Percentiles rank a stretch among this genome's conserved stretches.
phyloP scores from a whole-genome alignment of 2,329 filamentous ascomycete genomes.

The Xylaria sp. region DNA sequence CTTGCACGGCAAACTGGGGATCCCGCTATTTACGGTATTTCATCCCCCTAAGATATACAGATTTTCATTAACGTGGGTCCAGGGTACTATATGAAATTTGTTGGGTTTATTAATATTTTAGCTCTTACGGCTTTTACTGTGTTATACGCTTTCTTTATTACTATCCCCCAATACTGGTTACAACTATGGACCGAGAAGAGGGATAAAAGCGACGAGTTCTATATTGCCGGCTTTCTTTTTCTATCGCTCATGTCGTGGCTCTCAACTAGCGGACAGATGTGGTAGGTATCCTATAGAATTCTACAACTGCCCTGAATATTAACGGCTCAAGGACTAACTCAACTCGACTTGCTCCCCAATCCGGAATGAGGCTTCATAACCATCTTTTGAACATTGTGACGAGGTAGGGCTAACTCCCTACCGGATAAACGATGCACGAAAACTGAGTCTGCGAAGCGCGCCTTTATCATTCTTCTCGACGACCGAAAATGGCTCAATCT shows the following conservation, averaged over 20 bases:
- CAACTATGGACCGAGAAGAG: constrained; percentile 54
- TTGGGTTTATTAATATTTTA: constrained; percentile 45
- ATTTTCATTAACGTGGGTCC: neutral
- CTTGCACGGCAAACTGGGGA: constrained; percentile 48
- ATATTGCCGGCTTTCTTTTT: constrained; percentile 51
- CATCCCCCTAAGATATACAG: neutral
- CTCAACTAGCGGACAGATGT: constrained; percentile 51
- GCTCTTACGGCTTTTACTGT: constrained; percentile 35
- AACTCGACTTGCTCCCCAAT: constrained; percentile 52
- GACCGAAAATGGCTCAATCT: constrained; percentile 54
- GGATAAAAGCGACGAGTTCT: constrained; percentile 44
- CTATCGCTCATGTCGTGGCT: constrained; percentile 52
- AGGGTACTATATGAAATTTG: constrained; percentile 32
- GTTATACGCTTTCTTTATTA: too few relatives aligned
- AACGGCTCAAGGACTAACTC: constrained; percentile 46
- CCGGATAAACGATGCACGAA: neutral
- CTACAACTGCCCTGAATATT: neutral
- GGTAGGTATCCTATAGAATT: constrained; percentile 42
- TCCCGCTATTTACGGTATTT: constrained; percentile 51
- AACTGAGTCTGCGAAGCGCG: constrained; percentile 46
- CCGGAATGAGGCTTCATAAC: constrained; percentile 50
- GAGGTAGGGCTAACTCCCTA: constrained; percentile 7
- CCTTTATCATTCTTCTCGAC: constrained; percentile 54
- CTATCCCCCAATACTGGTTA: constrained; percentile 45
- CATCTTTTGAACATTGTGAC: constrained; percentile 49